These are phyloP conservation scores for Gaeumannomyces tritici DNA, from an alignment of 2,329 filamentous ascomycete species.

Conservation along the genomic window DNA sequence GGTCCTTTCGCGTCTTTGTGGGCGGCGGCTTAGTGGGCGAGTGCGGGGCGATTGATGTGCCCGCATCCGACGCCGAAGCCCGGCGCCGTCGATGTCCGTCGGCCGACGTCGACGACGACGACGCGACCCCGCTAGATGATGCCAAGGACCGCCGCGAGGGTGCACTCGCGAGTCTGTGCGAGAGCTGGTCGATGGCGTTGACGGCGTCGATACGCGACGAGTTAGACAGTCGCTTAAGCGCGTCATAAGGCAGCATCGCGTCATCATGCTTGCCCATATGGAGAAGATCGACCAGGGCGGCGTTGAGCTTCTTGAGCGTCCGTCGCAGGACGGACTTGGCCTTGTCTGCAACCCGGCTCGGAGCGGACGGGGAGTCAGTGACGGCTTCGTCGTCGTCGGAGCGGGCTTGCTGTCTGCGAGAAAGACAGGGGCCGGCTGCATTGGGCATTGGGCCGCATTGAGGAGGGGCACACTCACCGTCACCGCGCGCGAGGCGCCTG, in stretches of 20 bases:
- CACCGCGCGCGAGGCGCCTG: constrained; percentile 32
- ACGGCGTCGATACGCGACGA: constrained; percentile 37
- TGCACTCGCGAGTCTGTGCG: constrained; percentile 19
- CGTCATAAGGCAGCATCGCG: constrained; percentile 32
- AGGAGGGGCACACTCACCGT: constrained; percentile 28
- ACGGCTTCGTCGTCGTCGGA: too few species aligned
- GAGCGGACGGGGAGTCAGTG: background rate
- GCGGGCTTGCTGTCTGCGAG: too few species aligned
- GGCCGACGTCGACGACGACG: constrained; percentile 3
- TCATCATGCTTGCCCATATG: constrained; percentile 18
- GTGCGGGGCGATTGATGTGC: background rate
- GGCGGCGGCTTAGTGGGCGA: background rate
- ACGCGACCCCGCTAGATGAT: constrained; percentile 5
- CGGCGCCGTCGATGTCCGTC: background rate
- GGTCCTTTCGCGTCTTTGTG: background rate
- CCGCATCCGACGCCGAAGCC: background rate
- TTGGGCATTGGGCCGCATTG: background rate
- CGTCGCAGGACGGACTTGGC: constrained; percentile 23
- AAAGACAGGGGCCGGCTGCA: background rate
- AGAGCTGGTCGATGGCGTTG: constrained; percentile 36
- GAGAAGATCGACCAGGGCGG: constrained; percentile 29
- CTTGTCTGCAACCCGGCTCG: background rate
- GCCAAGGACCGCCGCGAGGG: constrained; percentile 12
- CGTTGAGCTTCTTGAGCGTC: constrained; percentile 31
- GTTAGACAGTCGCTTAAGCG: constrained; percentile 35